Percentiles rank a stretch among this genome's conserved stretches.
Evolutionary conservation across 768 basidiomycete genomes (phyloP).

Genomic region (Phaeolepiota aurea): DNA sequence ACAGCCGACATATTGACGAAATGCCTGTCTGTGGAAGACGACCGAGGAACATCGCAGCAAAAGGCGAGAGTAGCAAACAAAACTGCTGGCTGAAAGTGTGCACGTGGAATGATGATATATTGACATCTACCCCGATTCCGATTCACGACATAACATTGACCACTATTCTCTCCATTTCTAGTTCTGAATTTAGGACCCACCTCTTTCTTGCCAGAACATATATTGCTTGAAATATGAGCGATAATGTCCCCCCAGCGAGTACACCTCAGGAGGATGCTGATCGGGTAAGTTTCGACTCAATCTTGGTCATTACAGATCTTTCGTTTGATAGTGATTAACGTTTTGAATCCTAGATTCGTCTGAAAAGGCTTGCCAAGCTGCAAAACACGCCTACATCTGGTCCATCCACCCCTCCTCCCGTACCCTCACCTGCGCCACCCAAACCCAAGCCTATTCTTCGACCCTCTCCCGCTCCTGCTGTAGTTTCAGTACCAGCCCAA

Average conservation of each 20-base stretch:
- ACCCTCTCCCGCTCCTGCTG: constrained; percentile 20
- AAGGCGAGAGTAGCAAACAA: neutral
- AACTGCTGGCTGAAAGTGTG: neutral
- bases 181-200: neutral
- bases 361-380: constrained; percentile 86
- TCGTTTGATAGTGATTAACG: constrained; percentile 4
- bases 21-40: constrained; percentile 6
- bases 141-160: too few relatives aligned
- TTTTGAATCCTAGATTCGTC: constrained; percentile 59
- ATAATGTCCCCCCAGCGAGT: constrained; percentile 19
- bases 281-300: constrained; percentile 37
- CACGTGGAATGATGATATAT: neutral
- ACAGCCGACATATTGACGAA: constrained; percentile 26
- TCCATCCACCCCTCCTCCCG: constrained; percentile 15
- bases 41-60: neutral
- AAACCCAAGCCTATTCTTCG: constrained; percentile 27
- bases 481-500: constrained; percentile 15
- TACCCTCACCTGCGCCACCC: constrained; percentile 16
- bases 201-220: neutral
- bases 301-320: too few relatives aligned
- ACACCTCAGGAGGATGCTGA: constrained; percentile 76
- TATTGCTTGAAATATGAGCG: constrained; percentile 21
- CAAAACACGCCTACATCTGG: constrained; percentile 30
- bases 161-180: neutral
- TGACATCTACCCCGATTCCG: neutral